These are phyloP conservation scores for Eucalyptus cladocalyx DNA, from an alignment of 345 rosid species.

Conservation along the genomic window DNA sequence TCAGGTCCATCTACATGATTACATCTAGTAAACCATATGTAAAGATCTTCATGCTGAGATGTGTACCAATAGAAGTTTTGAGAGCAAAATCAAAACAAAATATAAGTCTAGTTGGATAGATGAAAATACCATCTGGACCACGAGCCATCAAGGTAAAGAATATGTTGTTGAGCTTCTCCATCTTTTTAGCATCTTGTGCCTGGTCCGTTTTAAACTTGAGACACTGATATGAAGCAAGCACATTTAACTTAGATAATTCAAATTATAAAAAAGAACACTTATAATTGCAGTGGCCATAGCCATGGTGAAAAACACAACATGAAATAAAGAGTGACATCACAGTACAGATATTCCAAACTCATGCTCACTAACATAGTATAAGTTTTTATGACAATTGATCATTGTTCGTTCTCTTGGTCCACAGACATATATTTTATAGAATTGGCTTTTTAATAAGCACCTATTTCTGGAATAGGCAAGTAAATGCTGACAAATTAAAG, in stretches of 20 bases:
- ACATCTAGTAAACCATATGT: background rate
- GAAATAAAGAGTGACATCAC: background rate
- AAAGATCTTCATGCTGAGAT: background rate
- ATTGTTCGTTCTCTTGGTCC: background rate
- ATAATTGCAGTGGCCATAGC: background rate
- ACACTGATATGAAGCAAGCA: slow-evolving; percentile 33
- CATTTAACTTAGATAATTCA: background rate
- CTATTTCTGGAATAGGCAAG: background rate
- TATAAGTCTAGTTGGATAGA: background rate
- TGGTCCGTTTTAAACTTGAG: slow-evolving; percentile 98
- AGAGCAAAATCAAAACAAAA: background rate
- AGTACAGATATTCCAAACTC: background rate
- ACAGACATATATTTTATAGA: background rate
- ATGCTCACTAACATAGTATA: background rate
- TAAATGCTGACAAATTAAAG: background rate
- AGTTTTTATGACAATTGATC: background rate
- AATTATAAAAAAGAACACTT: background rate
- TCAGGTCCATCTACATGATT: background rate
- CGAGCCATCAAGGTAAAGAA: slow-evolving; percentile 91
- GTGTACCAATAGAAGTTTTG: background rate
- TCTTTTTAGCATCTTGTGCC: slow-evolving; percentile 96
- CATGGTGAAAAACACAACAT: background rate
- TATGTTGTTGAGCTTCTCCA: slow-evolving; percentile 93
- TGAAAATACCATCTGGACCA: slow-evolving; percentile 72
- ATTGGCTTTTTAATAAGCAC: background rate